Evolutionary conservation across 2,329 filamentous ascomycete genomes (phyloP).

Genomic region (Pezicula carpinea): DNA sequence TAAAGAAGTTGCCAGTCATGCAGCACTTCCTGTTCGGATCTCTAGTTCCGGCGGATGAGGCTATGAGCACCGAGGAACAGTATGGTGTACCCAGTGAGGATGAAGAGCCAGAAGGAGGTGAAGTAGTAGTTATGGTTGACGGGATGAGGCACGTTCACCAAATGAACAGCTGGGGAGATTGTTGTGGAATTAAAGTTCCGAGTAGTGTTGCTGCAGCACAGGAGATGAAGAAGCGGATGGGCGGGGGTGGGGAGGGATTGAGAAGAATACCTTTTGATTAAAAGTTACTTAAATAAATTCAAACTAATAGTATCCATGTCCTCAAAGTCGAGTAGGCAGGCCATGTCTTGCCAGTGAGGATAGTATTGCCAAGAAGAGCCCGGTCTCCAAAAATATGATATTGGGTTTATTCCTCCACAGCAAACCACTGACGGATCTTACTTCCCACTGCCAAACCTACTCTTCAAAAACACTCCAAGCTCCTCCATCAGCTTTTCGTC

Average conservation of each 20-base stretch:
- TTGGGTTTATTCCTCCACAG: no score
- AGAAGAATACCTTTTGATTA: slow-evolving; percentile 80
- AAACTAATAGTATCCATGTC: no score
- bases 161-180: slow-evolving; percentile 81
- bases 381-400: no score
- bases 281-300: neutral
- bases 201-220: slow-evolving; percentile 88
- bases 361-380: no score
- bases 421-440: no score
- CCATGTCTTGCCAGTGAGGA: no score
- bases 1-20: slow-evolving; percentile 94
- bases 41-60: slow-evolving; percentile 72
- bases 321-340: no score
- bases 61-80: slow-evolving; percentile 68
- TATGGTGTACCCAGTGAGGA: slow-evolving; percentile 41
- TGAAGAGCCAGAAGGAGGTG: slow-evolving; percentile 47
- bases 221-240: slow-evolving; percentile 74
- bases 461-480: slow-evolving; percentile 8
- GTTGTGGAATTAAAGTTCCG: slow-evolving; percentile 95
- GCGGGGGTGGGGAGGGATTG: slow-evolving; percentile 52
- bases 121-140: slow-evolving; percentile 59
- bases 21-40: slow-evolving; percentile 96
- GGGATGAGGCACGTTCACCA: slow-evolving; percentile 69
- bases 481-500: slow-evolving; percentile 10
- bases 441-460: slow-evolving; percentile 2